Evolutionary conservation across 2,329 filamentous ascomycete species (phyloP).

Genomic region (Fusarium nodosum): DNA sequence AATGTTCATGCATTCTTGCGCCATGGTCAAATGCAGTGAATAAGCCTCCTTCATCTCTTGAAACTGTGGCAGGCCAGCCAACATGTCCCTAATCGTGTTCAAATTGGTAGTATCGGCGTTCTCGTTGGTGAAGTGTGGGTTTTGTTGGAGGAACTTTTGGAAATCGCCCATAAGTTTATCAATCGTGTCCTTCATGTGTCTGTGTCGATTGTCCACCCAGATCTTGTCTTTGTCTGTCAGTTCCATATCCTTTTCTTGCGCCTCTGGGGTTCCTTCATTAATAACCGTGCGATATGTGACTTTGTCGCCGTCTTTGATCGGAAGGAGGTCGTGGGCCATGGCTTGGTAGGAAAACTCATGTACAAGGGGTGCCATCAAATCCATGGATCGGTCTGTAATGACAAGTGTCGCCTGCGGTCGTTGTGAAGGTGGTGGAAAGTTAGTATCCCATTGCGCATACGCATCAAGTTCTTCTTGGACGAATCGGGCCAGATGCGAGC

Average conservation of each 20-base stretch:
- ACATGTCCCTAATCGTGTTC: slow-evolving; percentile 96
- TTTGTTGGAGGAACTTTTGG: slow-evolving; percentile 88
- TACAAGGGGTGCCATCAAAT: slow-evolving; percentile 85
- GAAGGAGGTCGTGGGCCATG: slow-evolving; percentile 94
- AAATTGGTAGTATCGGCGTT: slow-evolving; percentile 79
- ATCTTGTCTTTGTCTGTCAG: slow-evolving; percentile 91
- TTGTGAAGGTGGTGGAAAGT: slow-evolving; percentile 84
- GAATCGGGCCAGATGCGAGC: slow-evolving; percentile 88
- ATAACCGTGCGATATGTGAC: slow-evolving; percentile 85
- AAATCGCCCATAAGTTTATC: slow-evolving; percentile 94
- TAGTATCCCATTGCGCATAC: slow-evolving; percentile 85
- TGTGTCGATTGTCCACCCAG: slow-evolving; percentile 94
- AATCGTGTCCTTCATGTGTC: slow-evolving; percentile 98
- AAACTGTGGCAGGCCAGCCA: slow-evolving; percentile 93
- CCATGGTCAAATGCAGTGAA: slow-evolving; percentile 95
- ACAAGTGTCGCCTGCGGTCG: slow-evolving; percentile 86
- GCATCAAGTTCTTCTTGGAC: slow-evolving; percentile 92
- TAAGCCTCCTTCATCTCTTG: slow-evolving; percentile 96
- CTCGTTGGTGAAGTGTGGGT: slow-evolving; percentile 89
- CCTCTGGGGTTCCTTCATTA: slow-evolving; percentile 78
- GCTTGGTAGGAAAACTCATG: slow-evolving; percentile 99
- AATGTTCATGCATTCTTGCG: slow-evolving; percentile 94
- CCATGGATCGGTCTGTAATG: slow-evolving; percentile 93
- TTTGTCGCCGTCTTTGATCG: slow-evolving; percentile 90
- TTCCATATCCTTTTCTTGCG: slow-evolving; percentile 90